phyloP scores from a whole-genome alignment of 78 protist species.

The Fonticula alba region DNA sequence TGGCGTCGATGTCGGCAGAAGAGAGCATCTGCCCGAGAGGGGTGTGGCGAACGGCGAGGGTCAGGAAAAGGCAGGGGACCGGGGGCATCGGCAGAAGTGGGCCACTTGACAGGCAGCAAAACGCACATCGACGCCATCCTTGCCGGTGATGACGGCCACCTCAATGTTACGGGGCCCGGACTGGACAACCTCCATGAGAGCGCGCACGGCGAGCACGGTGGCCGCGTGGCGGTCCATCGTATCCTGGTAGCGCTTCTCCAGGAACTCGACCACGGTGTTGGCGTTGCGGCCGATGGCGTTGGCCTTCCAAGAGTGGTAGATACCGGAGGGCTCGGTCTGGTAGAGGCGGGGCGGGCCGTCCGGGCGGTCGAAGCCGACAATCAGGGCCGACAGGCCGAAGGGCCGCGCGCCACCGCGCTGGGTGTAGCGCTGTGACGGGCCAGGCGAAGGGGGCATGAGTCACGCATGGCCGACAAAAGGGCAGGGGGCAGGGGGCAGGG shows the following conservation, averaged over 20 bases:
- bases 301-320: conserved; percentile 78
- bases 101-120: no score
- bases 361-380: conserved; percentile 74
- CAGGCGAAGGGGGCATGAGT: no score
- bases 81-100: no score
- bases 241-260: conserved; percentile 79
- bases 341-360: conserved; percentile 75
- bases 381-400: conserved; percentile 88
- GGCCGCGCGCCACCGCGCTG: conserved; percentile 97
- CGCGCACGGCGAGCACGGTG: conserved; percentile 70
- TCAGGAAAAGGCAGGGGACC: no score
- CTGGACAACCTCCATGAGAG: conserved; percentile 95
- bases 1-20: no score
- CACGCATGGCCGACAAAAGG: no score
- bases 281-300: conserved; percentile 49
- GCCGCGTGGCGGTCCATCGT: conserved; percentile 37
- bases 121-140: no score
- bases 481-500: no score
- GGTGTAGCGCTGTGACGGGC: conserved; percentile 79
- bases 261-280: conserved; percentile 79
- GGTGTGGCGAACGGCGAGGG: no score
- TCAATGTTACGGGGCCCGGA: conserved; percentile 82
- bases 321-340: conserved; percentile 94
- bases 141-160: conserved; percentile 66
- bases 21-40: no score